Base-by-base conservation (phyloP, 1,284 basidiomycete species). In the Amylostereum chailletii region DNA sequence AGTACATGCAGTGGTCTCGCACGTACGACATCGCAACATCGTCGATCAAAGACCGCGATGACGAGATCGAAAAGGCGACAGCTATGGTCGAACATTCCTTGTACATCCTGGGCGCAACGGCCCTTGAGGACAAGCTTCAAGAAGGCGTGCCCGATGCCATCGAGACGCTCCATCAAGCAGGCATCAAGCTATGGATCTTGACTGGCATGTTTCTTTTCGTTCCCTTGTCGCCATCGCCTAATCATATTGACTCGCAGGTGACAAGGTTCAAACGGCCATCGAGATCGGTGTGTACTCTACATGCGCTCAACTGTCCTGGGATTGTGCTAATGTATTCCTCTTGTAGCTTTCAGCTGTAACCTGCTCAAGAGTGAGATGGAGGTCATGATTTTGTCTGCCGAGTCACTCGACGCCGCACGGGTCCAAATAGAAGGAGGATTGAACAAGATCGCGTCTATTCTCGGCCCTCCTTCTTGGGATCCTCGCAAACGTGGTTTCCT, bases 211-310 rank as follows among this genome's bases (percentile, higher is more conserved):
- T 47, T 36, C 32, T 40, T 48, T 31, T 50, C 42, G 32, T n/a
- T 42, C 33, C 42, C 46, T 36, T 11, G 32, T 49, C 52, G 53
- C 4, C 29, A 46, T 8, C 43, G 39, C 29, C 19, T 19, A 19
- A 19, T 57, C 44, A 52, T 39, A 11, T 26, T 37, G 45, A 5
- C 48, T 55, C 52, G 2, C 64, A 81, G 94, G 94, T 45, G 94
- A 98, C 71, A 98, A 98, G 68, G 76, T 97, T 1, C 94, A 98
- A 68, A 98, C 94, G 2, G 94, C 94, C 19, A 97, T 98, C 62
- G 94, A 98, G 65, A 98, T 98, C 53, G 86, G 81, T 69, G 48
- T 11, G 62, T 48, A 51, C 55, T 50, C 50, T 53, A n/a, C 50
- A 72, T 45, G 6, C 40, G 29, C 37, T 27, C 34, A 31, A 26